Evolutionary conservation across 208 protist species (phyloP).

Genomic region (Trypanosoma scelopori): DNA sequence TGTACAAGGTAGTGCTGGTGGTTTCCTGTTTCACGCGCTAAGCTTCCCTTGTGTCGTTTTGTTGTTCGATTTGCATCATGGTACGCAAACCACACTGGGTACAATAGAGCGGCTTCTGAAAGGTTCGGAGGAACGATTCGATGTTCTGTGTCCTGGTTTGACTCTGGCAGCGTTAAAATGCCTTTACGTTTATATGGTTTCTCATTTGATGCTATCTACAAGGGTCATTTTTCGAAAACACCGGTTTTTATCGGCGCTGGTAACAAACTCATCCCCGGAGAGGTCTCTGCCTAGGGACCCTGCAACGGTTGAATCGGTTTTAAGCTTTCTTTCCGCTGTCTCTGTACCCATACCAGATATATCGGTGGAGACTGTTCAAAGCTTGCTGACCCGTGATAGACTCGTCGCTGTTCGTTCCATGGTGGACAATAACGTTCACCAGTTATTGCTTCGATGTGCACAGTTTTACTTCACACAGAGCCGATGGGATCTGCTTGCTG

Average conservation of each 20-base stretch:
- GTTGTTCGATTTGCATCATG: constrained; percentile 65
- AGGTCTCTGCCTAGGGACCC: constrained; percentile 70
- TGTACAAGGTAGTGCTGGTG: constrained; percentile 69
- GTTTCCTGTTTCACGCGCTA: constrained; percentile 75
- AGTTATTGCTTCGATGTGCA: constrained; percentile 60
- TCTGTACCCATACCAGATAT: constrained; percentile 58
- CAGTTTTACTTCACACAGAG: constrained; percentile 84
- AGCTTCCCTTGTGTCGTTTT: constrained; percentile 78
- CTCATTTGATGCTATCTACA: constrained; percentile 81
- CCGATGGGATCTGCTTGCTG: constrained; percentile 73
- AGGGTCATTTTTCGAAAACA: constrained; percentile 84
- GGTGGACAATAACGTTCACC: constrained; percentile 66
- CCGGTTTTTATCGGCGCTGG: constrained; percentile 56
- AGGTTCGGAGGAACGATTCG: constrained; percentile 68
- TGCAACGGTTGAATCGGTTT: constrained; percentile 65
- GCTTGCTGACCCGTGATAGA: constrained; percentile 65
- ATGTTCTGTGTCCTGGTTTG: constrained; percentile 57
- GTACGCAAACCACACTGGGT: constrained; percentile 48
- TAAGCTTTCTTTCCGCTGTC: constrained; percentile 57
- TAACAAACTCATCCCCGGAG: constrained; percentile 68
- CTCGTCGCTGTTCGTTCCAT: constrained; percentile 54
- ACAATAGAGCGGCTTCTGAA: constrained; percentile 54
- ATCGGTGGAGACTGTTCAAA: constrained; percentile 75
- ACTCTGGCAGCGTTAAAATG: constrained; percentile 64
- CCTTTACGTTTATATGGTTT: constrained; percentile 77